A percentile compares a stretch with the other conserved stretches of the same genome.
phyloP scores from a whole-genome alignment of 257 asterid genomes.

The Solanum lycopersicoides region DNA sequence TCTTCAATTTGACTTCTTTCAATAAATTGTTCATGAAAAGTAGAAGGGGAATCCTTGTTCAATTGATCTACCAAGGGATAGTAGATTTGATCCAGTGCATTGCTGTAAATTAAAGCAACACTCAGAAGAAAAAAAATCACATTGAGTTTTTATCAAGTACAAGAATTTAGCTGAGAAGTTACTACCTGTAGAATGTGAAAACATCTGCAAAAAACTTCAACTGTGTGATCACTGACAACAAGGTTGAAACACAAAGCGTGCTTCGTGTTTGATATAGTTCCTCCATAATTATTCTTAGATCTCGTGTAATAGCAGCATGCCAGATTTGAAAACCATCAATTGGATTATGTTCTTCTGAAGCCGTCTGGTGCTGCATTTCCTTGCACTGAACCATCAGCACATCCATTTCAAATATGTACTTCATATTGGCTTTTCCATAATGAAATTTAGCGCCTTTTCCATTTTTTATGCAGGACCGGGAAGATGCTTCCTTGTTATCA shows the following conservation, averaged over 20 bases:
- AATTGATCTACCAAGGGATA: conserved; percentile 42
- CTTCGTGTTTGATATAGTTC: conserved; percentile 44
- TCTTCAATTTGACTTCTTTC: conserved; percentile 49
- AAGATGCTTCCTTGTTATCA: conserved; percentile 26
- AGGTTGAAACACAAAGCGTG: conserved; percentile 36
- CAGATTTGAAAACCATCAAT: neutral
- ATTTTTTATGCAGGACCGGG: conserved; percentile 14
- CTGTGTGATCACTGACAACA: conserved; percentile 44
- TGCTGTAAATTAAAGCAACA: conserved; percentile 31
- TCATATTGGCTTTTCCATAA: neutral
- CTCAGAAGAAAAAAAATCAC: conserved; percentile 1
- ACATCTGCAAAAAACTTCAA: conserved; percentile 58
- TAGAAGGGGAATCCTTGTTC: conserved; percentile 16
- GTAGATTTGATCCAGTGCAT: conserved; percentile 51
- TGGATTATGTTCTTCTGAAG: neutral
- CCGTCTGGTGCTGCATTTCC: neutral
- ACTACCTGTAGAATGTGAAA: conserved; percentile 66
- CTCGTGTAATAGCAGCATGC: neutral
- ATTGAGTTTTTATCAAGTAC: neutral
- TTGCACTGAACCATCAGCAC: neutral
- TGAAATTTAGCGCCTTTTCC: conserved; percentile 1
- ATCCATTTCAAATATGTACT: neutral
- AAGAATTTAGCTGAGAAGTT: neutral
- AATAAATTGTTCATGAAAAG: conserved; percentile 24
- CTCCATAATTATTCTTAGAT: conserved; percentile 18